Percentiles rank a stretch among this genome's conserved stretches.
These are phyloP conservation scores for Elongisporangium prolatum DNA, from an alignment of 352 stramenopile species.

Conservation along the genomic window DNA sequence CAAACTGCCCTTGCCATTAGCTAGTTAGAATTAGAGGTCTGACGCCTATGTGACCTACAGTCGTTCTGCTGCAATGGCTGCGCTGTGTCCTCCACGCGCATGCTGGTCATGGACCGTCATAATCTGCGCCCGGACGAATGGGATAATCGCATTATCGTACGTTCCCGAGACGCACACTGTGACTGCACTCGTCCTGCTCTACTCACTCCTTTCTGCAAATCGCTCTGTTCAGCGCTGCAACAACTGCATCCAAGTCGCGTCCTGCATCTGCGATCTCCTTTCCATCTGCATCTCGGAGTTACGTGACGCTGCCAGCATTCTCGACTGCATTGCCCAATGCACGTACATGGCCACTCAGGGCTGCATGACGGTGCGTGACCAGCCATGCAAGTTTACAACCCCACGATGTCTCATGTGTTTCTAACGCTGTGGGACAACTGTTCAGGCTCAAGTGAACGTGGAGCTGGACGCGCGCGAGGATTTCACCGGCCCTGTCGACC, in stretches of 20 bases:
- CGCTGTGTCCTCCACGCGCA: constrained; percentile 87
- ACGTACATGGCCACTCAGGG: constrained; percentile 89
- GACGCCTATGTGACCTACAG: constrained; percentile 11
- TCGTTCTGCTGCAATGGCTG: constrained; percentile 85
- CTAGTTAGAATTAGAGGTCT: neutral
- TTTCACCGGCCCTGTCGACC: constrained; percentile 29
- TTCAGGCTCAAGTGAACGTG: constrained; percentile 83
- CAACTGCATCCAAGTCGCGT: constrained; percentile 88
- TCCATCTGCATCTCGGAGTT: constrained; percentile 68
- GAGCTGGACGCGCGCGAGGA: constrained; percentile 88
- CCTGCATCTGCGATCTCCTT: constrained; percentile 72
- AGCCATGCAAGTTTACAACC: constrained; percentile 1
- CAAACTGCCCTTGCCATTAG: neutral
- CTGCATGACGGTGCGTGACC: constrained; percentile 83
- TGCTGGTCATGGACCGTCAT: constrained; percentile 91
- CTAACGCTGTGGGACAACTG: neutral
- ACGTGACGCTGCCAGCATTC: constrained; percentile 65
- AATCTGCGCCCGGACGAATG: constrained; percentile 87
- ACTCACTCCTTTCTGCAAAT: constrained; percentile 1
- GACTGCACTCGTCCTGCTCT: neutral
- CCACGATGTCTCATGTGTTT: neutral
- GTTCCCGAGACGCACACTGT: constrained; percentile 3
- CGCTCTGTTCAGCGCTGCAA: constrained; percentile 68
- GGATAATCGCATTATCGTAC: constrained; percentile 92
- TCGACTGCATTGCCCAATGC: constrained; percentile 89